Evolutionary conservation across 352 stramenopile species (phyloP).

Genomic region (Blastocystis sp.): DNA sequence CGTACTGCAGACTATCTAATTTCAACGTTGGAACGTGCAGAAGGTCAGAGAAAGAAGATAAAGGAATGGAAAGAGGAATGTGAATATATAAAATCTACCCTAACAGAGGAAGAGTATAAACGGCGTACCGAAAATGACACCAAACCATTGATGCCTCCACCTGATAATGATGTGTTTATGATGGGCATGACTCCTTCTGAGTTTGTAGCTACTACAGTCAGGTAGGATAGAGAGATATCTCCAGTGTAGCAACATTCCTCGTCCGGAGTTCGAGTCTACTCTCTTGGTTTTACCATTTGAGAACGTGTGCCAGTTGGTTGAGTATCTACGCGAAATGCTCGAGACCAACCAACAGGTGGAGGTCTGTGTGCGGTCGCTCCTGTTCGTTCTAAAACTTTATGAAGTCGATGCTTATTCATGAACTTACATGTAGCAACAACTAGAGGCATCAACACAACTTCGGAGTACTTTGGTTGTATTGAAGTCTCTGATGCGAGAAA

Average conservation of each 20-base stretch:
- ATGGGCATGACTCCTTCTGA: constrained; percentile 85
- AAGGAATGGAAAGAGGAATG: constrained; percentile 65
- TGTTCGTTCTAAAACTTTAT: constrained; percentile 63
- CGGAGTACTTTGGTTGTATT: neutral
- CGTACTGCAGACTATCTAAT: constrained; percentile 80
- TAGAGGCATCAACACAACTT: constrained; percentile 17
- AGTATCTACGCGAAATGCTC: constrained; percentile 81
- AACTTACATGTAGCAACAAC: neutral
- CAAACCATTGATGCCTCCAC: constrained; percentile 62
- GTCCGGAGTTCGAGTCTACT: constrained; percentile 90
- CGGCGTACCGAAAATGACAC: constrained; percentile 60
- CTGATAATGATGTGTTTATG: constrained; percentile 82
- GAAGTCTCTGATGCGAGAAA: constrained; percentile 24
- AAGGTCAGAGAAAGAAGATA: constrained; percentile 76
- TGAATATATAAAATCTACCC: constrained; percentile 40
- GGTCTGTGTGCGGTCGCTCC: constrained; percentile 39
- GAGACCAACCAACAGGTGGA: constrained; percentile 41
- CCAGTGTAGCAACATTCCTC: constrained; percentile 72
- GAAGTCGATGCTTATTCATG: neutral
- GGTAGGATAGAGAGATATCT: constrained; percentile 64
- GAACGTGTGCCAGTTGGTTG: constrained; percentile 85
- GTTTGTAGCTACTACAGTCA: constrained; percentile 87
- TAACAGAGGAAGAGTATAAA: constrained; percentile 62
- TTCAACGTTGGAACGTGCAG: constrained; percentile 85
- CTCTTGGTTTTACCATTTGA: constrained; percentile 92